phyloP scores from a whole-genome alignment of 208 protist species.

The Angomonas desouzai region DNA sequence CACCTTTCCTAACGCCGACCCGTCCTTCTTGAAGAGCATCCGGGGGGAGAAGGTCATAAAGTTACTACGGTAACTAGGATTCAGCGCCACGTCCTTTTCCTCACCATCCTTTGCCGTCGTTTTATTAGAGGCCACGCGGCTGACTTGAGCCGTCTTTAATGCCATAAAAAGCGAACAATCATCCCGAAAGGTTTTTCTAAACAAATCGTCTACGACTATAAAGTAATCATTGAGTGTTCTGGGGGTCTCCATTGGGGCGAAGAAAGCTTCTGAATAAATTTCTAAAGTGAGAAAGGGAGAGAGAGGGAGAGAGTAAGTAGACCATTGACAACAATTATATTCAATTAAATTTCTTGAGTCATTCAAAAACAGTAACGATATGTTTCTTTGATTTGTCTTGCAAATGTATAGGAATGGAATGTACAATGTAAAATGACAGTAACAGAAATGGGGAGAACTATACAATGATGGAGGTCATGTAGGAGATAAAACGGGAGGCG shows the following conservation, averaged over 20 bases:
- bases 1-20: slow-evolving; percentile 63
- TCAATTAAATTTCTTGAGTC: neutral
- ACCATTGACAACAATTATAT: no score
- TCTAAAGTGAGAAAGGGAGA: neutral
- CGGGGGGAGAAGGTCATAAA: slow-evolving; percentile 70
- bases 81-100: neutral
- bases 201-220: slow-evolving; percentile 79
- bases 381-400: no score
- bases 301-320: no score
- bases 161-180: slow-evolving; percentile 63
- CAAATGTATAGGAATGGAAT: neutral
- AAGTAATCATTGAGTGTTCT: slow-evolving; percentile 74
- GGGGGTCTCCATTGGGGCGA: slow-evolving; percentile 48
- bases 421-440: neutral
- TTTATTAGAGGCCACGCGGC: slow-evolving; percentile 26
- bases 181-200: slow-evolving; percentile 84
- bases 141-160: slow-evolving; percentile 72
- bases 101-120: neutral
- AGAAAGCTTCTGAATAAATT: neutral
- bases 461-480: slow-evolving; percentile 88
- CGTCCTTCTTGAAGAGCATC: slow-evolving; percentile 55
- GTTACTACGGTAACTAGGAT: slow-evolving; percentile 13
- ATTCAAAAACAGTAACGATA: no score
- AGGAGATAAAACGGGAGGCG: slow-evolving; percentile 80
- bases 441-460: slow-evolving; percentile 19